phyloP scores from a whole-genome alignment of 31 red algal genomes.

The Porphyra umbilicalis region DNA sequence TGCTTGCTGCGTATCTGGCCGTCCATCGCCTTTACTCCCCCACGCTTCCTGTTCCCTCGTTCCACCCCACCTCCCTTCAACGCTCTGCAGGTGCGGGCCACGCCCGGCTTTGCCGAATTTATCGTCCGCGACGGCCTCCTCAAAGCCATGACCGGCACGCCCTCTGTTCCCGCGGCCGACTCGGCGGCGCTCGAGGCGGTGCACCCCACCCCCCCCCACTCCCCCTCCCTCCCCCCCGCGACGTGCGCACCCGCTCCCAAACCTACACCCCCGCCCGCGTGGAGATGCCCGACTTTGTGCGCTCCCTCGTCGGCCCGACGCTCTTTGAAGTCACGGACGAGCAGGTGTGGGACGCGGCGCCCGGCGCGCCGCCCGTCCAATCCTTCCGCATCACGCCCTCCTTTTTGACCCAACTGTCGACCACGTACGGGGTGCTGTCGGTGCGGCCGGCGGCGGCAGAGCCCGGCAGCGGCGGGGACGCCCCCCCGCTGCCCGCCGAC shows the following conservation, averaged over 20 bases:
- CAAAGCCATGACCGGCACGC: constrained; percentile 28
- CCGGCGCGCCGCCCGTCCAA: constrained; percentile 14
- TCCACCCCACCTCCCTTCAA: not conserved
- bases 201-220: not conserved
- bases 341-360: constrained; percentile 42
- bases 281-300: constrained; percentile 51
- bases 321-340: constrained; percentile 56
- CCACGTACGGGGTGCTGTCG: constrained; percentile 24
- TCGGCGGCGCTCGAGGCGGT: not conserved
- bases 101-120: constrained; percentile 44
- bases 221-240: constrained; percentile 16
- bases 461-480: not conserved
- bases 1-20: not conserved
- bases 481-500: not conserved
- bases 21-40: not conserved
- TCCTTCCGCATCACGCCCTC: constrained; percentile 52
- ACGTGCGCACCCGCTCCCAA: constrained; percentile 31
- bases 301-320: constrained; percentile 50
- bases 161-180: not conserved
- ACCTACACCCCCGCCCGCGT: constrained; percentile 52
- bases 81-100: constrained; percentile 31
- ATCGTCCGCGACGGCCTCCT: constrained; percentile 49
- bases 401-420: constrained; percentile 30
- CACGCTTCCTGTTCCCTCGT: not conserved
- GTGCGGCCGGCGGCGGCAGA: constrained; percentile 2